These are phyloP conservation scores for Sporothrix curviconia DNA, from an alignment of 2,329 filamentous ascomycete species.

Conservation along the genomic window DNA sequence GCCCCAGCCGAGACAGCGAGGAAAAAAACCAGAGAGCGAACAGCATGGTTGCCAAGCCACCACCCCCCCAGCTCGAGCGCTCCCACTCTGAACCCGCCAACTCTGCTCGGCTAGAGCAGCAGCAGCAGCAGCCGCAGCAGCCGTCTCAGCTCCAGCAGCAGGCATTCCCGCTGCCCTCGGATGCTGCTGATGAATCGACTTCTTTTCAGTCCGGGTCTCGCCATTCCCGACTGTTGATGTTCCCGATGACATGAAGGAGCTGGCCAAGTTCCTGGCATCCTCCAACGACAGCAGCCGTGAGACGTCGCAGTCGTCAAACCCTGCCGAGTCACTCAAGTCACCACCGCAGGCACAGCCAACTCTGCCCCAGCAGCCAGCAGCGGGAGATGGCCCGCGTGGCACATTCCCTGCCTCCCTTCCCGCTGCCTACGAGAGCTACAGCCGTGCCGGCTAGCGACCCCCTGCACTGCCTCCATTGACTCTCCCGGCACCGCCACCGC, in stretches of 20 bases:
- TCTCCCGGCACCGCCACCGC: constrained; percentile 24
- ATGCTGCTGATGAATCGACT: neutral
- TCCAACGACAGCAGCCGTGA: neutral
- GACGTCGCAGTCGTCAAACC: neutral
- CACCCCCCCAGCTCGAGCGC: constrained; percentile 15
- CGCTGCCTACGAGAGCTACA: neutral
- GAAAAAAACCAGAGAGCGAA: constrained; percentile 7
- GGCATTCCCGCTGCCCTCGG: neutral
- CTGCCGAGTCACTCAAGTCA: neutral
- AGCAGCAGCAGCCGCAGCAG: neutral
- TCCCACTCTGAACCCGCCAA: constrained; percentile 17
- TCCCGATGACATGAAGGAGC: constrained; percentile 10
- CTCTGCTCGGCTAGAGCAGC: neutral
- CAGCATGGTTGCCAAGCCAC: neutral
- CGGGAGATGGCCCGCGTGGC: neutral
- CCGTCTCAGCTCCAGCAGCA: neutral
- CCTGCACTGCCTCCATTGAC: constrained; percentile 27
- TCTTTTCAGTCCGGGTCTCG: neutral
- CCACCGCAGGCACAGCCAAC: constrained; percentile 7
- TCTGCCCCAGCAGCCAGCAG: constrained; percentile 10
- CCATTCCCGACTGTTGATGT: neutral
- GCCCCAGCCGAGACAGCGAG: constrained; percentile 9
- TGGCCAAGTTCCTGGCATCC: constrained; percentile 11
- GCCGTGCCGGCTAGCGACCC: constrained; percentile 43
- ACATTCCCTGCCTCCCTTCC: neutral